Conservation (phyloP, 176 grass and related monocot genomes). For the Carex littledalei region DNA sequence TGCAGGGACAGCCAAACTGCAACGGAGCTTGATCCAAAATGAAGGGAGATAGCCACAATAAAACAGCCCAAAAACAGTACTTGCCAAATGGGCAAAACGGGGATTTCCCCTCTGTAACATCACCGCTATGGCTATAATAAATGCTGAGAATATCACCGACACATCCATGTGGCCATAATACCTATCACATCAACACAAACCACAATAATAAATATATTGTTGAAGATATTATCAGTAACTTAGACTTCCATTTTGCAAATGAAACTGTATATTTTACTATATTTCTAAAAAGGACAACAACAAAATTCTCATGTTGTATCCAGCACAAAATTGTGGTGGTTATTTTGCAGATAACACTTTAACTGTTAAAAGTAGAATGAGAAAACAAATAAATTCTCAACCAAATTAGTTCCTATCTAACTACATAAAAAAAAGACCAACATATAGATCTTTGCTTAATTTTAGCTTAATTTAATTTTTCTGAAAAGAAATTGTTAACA, state of each 20-base stretch:
- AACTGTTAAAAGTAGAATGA: not conserved
- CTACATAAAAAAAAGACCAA: not conserved
- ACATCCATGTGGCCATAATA: constrained; percentile 98
- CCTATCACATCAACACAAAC: constrained; percentile 43
- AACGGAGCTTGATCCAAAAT: constrained; percentile 98
- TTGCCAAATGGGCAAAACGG: constrained; percentile 89
- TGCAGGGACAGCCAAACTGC: constrained; percentile 70
- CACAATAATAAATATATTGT: not conserved
- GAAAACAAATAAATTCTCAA: not conserved
- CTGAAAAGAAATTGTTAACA: not conserved
- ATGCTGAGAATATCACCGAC: constrained; percentile 68
- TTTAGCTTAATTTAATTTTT: not conserved
- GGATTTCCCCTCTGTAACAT: constrained; percentile 94
- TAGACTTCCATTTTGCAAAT: not conserved
- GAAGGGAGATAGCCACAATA: constrained; percentile 97
- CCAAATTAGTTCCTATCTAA: not conserved
- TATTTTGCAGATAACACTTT: not conserved
- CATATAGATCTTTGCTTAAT: not conserved
- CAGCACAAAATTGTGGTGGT: not conserved
- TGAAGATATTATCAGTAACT: constrained; percentile 31
- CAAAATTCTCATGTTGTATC: not conserved
- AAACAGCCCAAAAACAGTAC: constrained; percentile 94
- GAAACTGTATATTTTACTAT: not conserved
- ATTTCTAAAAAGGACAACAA: not conserved
- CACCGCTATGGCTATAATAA: constrained; percentile 75